phyloP scores from a whole-genome alignment of 305 asterid species.

The Solanum aculeatissimum region DNA sequence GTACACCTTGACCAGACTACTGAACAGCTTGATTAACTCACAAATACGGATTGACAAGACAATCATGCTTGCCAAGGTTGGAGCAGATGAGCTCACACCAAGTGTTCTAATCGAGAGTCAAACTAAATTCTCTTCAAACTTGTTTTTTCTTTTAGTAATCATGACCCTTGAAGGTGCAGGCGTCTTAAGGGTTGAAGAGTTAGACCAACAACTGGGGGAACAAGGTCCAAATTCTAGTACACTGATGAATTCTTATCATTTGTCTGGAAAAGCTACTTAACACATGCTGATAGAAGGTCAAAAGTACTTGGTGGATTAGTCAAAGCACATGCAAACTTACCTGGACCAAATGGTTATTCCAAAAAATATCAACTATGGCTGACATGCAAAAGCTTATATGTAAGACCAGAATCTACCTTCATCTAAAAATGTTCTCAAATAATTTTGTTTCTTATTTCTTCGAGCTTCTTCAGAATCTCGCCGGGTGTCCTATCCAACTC shows the following conservation, averaged over 20 bases:
- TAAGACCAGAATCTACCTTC: not conserved
- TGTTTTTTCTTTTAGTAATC: not conserved
- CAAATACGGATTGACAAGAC: not conserved
- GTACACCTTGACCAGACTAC: not conserved
- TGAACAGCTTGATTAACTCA: not conserved
- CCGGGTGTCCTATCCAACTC: conserved; percentile 97
- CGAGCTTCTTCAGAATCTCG: conserved; percentile 87
- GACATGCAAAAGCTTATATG: not conserved
- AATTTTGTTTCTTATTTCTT: conserved; percentile 88
- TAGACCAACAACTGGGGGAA: not conserved
- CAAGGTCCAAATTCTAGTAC: not conserved
- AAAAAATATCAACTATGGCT: not conserved
- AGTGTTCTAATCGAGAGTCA: not conserved
- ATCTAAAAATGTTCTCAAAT: conserved; percentile 30
- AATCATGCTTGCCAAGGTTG: not conserved
- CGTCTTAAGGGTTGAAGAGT: not conserved
- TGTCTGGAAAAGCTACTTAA: not conserved
- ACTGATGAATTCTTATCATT: not conserved
- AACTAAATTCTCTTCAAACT: not conserved
- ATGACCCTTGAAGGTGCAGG: not conserved
- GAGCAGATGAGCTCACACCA: not conserved
- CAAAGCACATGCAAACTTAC: not conserved
- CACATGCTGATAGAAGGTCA: not conserved
- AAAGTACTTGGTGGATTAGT: not conserved
- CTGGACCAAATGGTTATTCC: not conserved